phyloP scores from a whole-genome alignment of 495 filamentous ascomycete genomes.

The Amphirosellinia nigrospora region DNA sequence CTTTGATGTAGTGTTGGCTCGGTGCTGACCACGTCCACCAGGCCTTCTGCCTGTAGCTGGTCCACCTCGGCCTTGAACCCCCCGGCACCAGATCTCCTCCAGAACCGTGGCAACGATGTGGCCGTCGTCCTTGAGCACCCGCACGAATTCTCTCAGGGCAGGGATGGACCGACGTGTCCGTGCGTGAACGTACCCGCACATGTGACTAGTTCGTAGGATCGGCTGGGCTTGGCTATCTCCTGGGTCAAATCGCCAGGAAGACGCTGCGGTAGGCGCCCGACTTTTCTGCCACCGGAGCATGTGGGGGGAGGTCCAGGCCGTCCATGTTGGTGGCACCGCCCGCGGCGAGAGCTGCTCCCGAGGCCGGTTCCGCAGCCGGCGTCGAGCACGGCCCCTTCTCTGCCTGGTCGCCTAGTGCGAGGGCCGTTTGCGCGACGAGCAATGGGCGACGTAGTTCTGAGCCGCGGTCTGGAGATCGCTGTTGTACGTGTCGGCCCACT shows the following conservation, averaged over 20 bases:
- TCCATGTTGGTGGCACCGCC: constrained; percentile 44
- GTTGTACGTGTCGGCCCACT: constrained; percentile 56
- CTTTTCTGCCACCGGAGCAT: constrained; percentile 52
- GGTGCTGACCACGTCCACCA: constrained; percentile 40
- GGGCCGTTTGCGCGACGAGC: constrained; percentile 44
- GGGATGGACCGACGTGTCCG: constrained; percentile 55
- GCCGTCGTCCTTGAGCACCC: constrained; percentile 45
- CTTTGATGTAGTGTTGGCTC: constrained; percentile 45
- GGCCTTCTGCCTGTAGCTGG: constrained; percentile 34
- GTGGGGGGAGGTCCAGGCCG: constrained; percentile 48
- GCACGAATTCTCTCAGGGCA: constrained; percentile 48
- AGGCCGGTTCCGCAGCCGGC: constrained; percentile 58
- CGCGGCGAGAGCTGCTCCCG: constrained; percentile 45
- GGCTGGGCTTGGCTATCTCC: constrained; percentile 39
- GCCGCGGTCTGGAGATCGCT: constrained; percentile 45
- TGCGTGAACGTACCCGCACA: constrained; percentile 56
- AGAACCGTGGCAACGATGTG: constrained; percentile 54
- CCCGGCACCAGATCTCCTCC: constrained; percentile 46
- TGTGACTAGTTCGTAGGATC: constrained; percentile 50
- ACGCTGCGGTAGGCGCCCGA: constrained; percentile 52
- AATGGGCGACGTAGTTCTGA: constrained; percentile 51
- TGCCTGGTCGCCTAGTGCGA: constrained; percentile 27
- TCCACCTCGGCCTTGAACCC: constrained; percentile 51
- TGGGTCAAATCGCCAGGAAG: constrained; percentile 45
- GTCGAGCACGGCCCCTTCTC: constrained; percentile 47